Evolutionary conservation across 2,329 filamentous ascomycete genomes (phyloP).

Genomic region (Claviceps citrina): DNA sequence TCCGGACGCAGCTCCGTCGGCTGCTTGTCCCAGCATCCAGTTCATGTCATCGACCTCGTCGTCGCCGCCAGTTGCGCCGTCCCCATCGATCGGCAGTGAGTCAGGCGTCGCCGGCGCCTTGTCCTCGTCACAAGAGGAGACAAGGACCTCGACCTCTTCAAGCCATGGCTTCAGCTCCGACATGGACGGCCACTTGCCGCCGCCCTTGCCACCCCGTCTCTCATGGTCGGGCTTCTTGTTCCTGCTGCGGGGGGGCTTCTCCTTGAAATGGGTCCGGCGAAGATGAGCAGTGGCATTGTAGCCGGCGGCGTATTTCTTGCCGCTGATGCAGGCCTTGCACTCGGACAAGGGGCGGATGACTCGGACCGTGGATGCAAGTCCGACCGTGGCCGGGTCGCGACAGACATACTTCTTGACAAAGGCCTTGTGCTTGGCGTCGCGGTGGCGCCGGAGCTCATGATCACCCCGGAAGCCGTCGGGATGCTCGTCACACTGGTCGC

Average conservation of each 20-base stretch:
- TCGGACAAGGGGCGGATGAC: conserved; percentile 52
- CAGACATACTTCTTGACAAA: conserved; percentile 43
- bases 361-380: conserved; percentile 27
- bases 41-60: neutral
- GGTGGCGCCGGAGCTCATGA: conserved; percentile 62
- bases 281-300: conserved; percentile 92
- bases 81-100: conserved; percentile 13
- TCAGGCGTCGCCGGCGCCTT: conserved; percentile 8
- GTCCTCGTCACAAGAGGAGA: conserved; percentile 24
- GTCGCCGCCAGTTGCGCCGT: conserved; percentile 4
- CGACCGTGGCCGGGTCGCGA: conserved; percentile 32
- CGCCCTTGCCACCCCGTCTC: conserved; percentile 39
- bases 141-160: conserved; percentile 23
- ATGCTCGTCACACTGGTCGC: conserved; percentile 53
- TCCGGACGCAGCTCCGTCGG: neutral
- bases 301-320: conserved; percentile 76
- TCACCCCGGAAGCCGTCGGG: conserved; percentile 72
- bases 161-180: conserved; percentile 44
- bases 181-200: conserved; percentile 42
- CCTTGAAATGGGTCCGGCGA: conserved; percentile 74
- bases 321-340: conserved; percentile 66
- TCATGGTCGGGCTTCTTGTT: conserved; percentile 26
- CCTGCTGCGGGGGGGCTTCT: conserved; percentile 33
- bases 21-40: neutral
- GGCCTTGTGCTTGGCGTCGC: conserved; percentile 46